Percentiles rank a stretch among this genome's conserved stretches.
Conservation (phyloP, 2,329 filamentous ascomycete species). For the Rhytidhysteron rufulum region DNA sequence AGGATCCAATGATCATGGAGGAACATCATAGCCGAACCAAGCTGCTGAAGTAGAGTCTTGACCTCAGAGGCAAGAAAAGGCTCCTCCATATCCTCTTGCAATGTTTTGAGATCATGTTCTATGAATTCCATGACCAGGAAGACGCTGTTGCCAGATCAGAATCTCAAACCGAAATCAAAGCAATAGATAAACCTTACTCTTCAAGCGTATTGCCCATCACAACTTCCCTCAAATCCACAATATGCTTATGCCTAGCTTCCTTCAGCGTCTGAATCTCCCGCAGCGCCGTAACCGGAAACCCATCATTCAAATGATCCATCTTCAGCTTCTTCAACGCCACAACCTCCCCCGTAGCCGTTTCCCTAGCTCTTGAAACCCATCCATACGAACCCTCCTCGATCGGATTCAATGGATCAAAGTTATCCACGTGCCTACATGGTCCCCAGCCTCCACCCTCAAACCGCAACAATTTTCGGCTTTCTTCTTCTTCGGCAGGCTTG, state of each 20-base stretch:
- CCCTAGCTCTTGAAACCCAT: conserved; percentile 80
- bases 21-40: conserved; percentile 75
- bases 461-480: conserved; percentile 60
- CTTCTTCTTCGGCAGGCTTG: conserved; percentile 24
- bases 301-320: conserved; percentile 73
- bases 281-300: conserved; percentile 86
- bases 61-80: conserved; percentile 89
- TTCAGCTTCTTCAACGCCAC: conserved; percentile 94
- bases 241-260: conserved; percentile 74
- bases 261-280: conserved; percentile 90
- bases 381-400: conserved; percentile 98
- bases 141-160: conserved; percentile 54
- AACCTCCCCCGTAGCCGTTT: conserved; percentile 68
- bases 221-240: conserved; percentile 78
- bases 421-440: conserved; percentile 72
- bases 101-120: conserved; percentile 91
- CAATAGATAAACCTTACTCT: conserved; percentile 46
- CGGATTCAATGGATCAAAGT: conserved; percentile 89
- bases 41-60: conserved; percentile 83
- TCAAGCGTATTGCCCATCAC: conserved; percentile 67
- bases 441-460: conserved; percentile 66
- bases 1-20: conserved; percentile 89
- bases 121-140: conserved; percentile 96
- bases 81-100: conserved; percentile 91
- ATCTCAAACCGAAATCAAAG: background rate